phyloP scores from a whole-genome alignment of 2,329 filamentous ascomycete genomes.

The Penicillium sp. region DNA sequence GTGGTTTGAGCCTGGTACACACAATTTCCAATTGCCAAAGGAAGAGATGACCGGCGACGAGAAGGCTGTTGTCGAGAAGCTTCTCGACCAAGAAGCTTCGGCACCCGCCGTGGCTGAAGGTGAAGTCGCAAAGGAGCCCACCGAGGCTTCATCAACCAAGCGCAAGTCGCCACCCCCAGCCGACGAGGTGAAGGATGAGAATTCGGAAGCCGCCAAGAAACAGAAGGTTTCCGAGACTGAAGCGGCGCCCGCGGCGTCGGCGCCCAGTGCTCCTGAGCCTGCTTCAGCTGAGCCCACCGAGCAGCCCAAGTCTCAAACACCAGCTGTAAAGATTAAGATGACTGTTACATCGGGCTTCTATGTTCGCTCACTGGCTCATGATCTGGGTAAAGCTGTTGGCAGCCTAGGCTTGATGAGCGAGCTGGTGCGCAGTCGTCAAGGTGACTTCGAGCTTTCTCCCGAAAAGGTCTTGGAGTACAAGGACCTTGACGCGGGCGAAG shows the following conservation, averaged over 20 bases:
- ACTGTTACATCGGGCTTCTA: constrained; percentile 97
- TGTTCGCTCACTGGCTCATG: constrained; percentile 89
- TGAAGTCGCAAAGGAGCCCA: constrained; percentile 22
- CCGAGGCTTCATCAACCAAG: constrained; percentile 29
- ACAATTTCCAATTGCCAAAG: constrained; percentile 76
- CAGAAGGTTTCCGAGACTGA: constrained; percentile 35
- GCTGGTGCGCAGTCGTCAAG: constrained; percentile 78
- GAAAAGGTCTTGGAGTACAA: constrained; percentile 75
- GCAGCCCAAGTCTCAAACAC: constrained; percentile 44
- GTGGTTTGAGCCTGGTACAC: constrained; percentile 78
- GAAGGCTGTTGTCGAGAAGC: constrained; percentile 73
- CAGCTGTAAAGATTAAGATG: constrained; percentile 82
- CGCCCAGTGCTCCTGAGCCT: constrained; percentile 16
- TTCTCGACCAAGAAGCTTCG: constrained; percentile 46
- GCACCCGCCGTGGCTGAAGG: constrained; percentile 35
- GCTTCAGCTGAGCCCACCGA: constrained; percentile 11
- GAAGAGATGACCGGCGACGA: constrained; percentile 76
- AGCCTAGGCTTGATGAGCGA: constrained; percentile 86
- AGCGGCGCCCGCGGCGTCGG: constrained; percentile 14
- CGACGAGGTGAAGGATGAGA: constrained; percentile 23
- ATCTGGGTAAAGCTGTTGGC: constrained; percentile 78
- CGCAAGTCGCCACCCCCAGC: constrained; percentile 37
- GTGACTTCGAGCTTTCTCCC: constrained; percentile 71
- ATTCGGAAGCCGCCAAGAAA: constrained; percentile 29
- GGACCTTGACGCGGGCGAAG: constrained; percentile 74